Evolutionary conservation across 805 yeast species (phyloP), one percentile per base, ranked within the genome.

Genomic region (Myxozyma nipponensis): DNA sequence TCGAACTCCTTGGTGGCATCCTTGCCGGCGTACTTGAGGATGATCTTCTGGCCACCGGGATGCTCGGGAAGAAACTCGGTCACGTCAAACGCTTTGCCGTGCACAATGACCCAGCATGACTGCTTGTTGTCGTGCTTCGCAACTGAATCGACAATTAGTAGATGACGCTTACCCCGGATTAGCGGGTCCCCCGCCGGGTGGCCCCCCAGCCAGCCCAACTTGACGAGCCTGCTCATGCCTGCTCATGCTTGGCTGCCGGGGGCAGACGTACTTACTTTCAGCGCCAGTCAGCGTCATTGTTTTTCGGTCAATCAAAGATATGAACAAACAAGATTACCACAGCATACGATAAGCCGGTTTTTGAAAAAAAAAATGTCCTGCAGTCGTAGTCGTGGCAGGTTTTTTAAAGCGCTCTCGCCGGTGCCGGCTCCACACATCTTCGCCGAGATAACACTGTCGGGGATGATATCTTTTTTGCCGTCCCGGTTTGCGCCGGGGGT

Each of bases 21-120:
- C 52, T 77, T 80, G 13, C 93, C 93, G n/a, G 76, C 77, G 36
- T 68, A 81, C 62, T 77, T 78, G 48, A 77, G 66, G 32, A 81
- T 77, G 47, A 80, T 75, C 3, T 70, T 72, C 18, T 74, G 62
- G 2, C 86, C 86, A 28, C 86, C 86, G 9, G 86, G 86, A 59
- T 81, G 86, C 39, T 76, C 72, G 19, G 71, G 72, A 32, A 77
- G 61, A 58, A 80, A 81, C 45, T 78, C 78, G 0, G 93, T 81
- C 51, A 89, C 78, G 63, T 89, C 86, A 64, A 86, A 88, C 10
- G 80, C 95, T 57, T 84, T 76, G 18, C 82, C 86, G 55, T 87
- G 84, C 51, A 89, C 79, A 6, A 84, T 81, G 18, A 88, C 85
- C 96, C 96, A 89, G 68, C 93, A 81, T 63, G 83, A 86, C 18